These are phyloP conservation scores for Lentinula aciculospora DNA, from an alignment of 768 basidiomycete genomes.

Conservation along the genomic window DNA sequence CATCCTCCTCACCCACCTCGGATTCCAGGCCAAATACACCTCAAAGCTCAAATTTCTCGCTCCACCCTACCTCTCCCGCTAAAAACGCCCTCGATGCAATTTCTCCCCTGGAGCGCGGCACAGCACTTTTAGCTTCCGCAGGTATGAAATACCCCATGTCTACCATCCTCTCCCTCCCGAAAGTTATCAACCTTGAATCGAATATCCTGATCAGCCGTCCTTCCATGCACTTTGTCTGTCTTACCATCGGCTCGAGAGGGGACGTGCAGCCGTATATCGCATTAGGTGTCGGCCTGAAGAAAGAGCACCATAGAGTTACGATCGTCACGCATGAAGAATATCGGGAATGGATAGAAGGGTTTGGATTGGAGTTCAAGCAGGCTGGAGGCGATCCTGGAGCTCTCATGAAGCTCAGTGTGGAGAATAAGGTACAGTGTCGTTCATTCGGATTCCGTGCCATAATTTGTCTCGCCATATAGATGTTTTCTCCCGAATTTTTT, in stretches of 20 bases:
- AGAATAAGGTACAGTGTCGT: conserved; percentile 30
- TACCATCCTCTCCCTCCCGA: conserved; percentile 28
- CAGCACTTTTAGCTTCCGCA: conserved; percentile 23
- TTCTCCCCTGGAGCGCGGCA: conserved; percentile 36
- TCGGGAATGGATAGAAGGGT: conserved; percentile 48
- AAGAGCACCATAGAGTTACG: conserved; percentile 46
- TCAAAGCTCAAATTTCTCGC: not conserved
- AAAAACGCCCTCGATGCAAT: conserved; percentile 31
- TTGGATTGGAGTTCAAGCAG: conserved; percentile 51
- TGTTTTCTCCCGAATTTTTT: conserved; percentile 73
- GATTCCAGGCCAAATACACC: not conserved
- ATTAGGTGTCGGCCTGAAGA: conserved; percentile 40
- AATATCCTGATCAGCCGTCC: conserved; percentile 21
- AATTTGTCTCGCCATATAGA: conserved; percentile 25
- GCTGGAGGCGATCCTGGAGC: conserved; percentile 68
- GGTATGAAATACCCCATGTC: conserved; percentile 24
- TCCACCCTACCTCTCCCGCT: conserved; percentile 7
- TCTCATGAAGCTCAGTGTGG: conserved; percentile 57
- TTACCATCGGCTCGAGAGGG: conserved; percentile 63
- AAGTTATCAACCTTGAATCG: conserved; percentile 41
- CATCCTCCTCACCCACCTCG: not conserved
- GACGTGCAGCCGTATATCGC: conserved; percentile 64
- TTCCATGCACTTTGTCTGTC: conserved; percentile 50
- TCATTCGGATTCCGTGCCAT: not conserved
- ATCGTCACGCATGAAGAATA: conserved; percentile 58